Evolutionary conservation across 2,329 filamentous ascomycete genomes (phyloP).

Genomic region (Pseudopyrenochaeta lycopersici): DNA sequence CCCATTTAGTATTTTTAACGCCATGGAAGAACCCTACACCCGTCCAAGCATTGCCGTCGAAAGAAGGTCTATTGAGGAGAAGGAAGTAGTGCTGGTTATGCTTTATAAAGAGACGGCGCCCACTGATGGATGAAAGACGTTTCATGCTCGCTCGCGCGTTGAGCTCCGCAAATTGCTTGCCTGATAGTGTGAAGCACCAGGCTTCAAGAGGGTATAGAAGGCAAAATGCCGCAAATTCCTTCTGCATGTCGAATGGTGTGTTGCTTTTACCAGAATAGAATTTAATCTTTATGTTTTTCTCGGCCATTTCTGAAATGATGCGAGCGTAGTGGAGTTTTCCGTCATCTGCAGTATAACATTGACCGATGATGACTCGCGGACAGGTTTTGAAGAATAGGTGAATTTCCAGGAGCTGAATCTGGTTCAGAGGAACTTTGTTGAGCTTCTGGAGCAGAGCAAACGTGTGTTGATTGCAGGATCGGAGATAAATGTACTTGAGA

Average conservation of each 20-base stretch:
- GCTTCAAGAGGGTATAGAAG: slow-evolving; percentile 3
- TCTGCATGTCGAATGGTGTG: slow-evolving; percentile 4
- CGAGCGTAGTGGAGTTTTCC: slow-evolving; percentile 3
- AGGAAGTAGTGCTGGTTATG: slow-evolving; percentile 10
- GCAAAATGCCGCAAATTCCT: slow-evolving; percentile 8
- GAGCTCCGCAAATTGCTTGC: slow-evolving; percentile 6
- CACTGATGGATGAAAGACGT: neutral
- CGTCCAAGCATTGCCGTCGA: slow-evolving; percentile 7
- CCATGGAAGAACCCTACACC: slow-evolving; percentile 17
- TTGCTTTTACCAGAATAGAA: slow-evolving; percentile 6
- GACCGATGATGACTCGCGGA: slow-evolving; percentile 13
- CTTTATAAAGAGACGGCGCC: slow-evolving; percentile 10
- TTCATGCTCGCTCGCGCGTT: slow-evolving; percentile 2
- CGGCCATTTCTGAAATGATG: slow-evolving; percentile 5
- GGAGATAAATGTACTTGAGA: slow-evolving; percentile 9
- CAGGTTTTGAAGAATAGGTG: slow-evolving; percentile 17
- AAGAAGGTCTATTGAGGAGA: slow-evolving; percentile 17
- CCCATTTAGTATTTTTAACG: neutral
- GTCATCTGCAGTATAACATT: slow-evolving; percentile 8
- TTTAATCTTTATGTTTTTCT: slow-evolving; percentile 7
- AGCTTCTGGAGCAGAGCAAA: slow-evolving; percentile 14
- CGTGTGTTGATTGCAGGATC: slow-evolving; percentile 18
- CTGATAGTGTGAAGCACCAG: neutral
- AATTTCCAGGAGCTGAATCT: slow-evolving; percentile 12
- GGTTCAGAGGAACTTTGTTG: neutral